phyloP scores from a whole-genome alignment of 768 basidiomycete species.

The Coprinopsis strossmayeri region DNA sequence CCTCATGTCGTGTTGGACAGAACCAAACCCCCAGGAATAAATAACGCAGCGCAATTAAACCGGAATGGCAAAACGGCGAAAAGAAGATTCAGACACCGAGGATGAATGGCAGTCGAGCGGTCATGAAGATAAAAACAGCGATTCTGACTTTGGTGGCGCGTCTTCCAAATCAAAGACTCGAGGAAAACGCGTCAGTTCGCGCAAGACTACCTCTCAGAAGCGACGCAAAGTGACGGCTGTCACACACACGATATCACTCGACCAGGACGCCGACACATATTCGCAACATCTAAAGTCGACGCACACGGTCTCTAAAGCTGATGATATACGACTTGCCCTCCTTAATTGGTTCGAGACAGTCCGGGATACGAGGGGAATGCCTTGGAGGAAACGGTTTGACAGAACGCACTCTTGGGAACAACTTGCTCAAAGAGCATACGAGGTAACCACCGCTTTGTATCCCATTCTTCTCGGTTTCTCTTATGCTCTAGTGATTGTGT shows the following conservation, averaged over 20 bases:
- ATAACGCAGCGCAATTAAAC: background rate
- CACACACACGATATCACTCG: background rate
- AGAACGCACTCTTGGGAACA: constrained; percentile 44
- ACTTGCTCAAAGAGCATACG: constrained; percentile 84
- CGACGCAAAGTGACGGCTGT: background rate
- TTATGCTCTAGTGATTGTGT: constrained; percentile 1
- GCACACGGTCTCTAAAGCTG: background rate
- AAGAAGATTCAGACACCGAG: constrained; percentile 3
- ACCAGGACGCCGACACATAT: too few relatives aligned
- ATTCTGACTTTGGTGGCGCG: constrained; percentile 2
- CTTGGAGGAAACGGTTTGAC: constrained; percentile 79
- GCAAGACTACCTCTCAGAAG: constrained; percentile 1
- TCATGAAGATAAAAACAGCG: background rate
- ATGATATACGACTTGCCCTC: constrained; percentile 35
- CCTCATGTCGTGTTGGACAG: too few relatives aligned
- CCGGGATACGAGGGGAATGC: constrained; percentile 72
- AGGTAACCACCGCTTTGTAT: constrained; percentile 41
- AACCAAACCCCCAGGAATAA: too few relatives aligned
- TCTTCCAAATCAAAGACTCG: constrained; percentile 4
- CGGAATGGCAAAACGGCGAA: constrained; percentile 3
- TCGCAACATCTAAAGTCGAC: background rate
- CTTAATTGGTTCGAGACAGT: constrained; percentile 67
- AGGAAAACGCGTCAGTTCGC: background rate
- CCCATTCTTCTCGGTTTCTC: background rate
- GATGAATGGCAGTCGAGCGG: constrained; percentile 1